Evolutionary conservation across 2,329 filamentous ascomycete species (phyloP).

Genomic region (Phaeosphaeria sp.): DNA sequence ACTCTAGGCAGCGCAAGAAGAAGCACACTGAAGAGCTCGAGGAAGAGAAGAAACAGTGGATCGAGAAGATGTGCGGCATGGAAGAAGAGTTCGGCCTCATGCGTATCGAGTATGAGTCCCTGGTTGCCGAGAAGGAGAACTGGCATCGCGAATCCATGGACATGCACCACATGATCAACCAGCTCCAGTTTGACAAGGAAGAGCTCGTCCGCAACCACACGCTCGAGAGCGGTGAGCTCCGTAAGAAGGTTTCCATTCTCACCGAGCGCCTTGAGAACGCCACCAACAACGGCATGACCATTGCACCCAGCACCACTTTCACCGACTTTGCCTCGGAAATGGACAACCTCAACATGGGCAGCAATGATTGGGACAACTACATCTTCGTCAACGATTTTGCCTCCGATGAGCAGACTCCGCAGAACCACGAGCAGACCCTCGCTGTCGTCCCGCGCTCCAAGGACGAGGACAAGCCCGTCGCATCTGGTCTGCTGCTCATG

Average conservation of each 20-base stretch:
- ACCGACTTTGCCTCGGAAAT: constrained; percentile 78
- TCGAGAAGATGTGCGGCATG: constrained; percentile 74
- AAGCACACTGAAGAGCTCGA: constrained; percentile 96
- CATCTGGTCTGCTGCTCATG: constrained; percentile 88
- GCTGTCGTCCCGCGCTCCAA: constrained; percentile 53
- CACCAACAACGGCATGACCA: constrained; percentile 53
- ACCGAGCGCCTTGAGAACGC: constrained; percentile 72
- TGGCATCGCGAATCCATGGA: constrained; percentile 76
- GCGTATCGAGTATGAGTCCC: constrained; percentile 64
- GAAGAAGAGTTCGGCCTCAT: constrained; percentile 78
- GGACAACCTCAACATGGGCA: constrained; percentile 81
- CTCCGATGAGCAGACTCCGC: constrained; percentile 58
- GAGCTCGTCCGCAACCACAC: constrained; percentile 89
- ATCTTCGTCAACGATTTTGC: constrained; percentile 76
- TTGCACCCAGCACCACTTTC: constrained; percentile 67
- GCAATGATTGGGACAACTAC: constrained; percentile 79
- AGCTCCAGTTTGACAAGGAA: constrained; percentile 84
- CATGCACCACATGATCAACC: constrained; percentile 76
- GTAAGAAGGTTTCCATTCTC: constrained; percentile 89
- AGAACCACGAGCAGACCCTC: constrained; percentile 47
- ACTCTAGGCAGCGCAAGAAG: constrained; percentile 97
- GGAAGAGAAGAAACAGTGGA: constrained; percentile 94
- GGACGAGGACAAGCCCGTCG: constrained; percentile 66
- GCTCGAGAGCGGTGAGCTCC: constrained; percentile 85
- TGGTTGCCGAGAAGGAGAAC: constrained; percentile 65